Base-by-base conservation (phyloP, 2,329 filamentous ascomycete genomes). In the Albifimbria verrucaria region DNA sequence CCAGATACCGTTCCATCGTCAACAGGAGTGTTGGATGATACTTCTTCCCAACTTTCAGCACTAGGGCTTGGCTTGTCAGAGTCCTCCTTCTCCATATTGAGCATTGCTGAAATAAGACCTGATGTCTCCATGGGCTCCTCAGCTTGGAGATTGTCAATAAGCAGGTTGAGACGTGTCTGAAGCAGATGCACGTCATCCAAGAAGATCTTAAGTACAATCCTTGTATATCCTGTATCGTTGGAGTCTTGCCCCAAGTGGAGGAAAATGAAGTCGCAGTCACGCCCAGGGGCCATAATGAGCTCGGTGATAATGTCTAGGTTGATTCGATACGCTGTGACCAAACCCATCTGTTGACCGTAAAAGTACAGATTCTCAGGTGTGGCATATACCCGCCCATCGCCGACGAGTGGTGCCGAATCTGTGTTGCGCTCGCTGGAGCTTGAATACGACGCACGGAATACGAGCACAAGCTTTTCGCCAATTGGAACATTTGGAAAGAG, bases 221-320 rank as follows among this genome's bases (percentile, higher is more conserved):
- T 81, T 3, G 86, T 86, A 47, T 86, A 86, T 12, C 82, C 85
- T 43, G 80, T 82, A 53, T 83, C 82, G 51, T 81, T 81, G 43
- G 76, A 76, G 48, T 86, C 80, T 62, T 88, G 86, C 50, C 76
- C 75, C 4, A 85, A 79, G 65, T 97, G 92, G 39, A 99, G 72
- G 67, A 92, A 96, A 25, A 97, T 81, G 68, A 92, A 96, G 71
- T 99, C 94, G 65, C 91, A 96, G 62, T 97, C 92, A 66, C 87
- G 87, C 20, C 94, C 94, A 12, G 91, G 88, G 2, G 91, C 91
- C 36, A 90, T 90, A 22, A 91, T 97, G 42, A 97, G 90, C 70
- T 97, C 94, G 9, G 85, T 85, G 52, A 99, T 90, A 47, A 82
- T 85, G 51, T 86, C 81, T 53, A 99, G 77, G 51, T 81, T 85